Evolutionary conservation across 352 stramenopile species (phyloP), one percentile per base, ranked within the genome.

Genomic region (Globisporangium apiculatum): DNA sequence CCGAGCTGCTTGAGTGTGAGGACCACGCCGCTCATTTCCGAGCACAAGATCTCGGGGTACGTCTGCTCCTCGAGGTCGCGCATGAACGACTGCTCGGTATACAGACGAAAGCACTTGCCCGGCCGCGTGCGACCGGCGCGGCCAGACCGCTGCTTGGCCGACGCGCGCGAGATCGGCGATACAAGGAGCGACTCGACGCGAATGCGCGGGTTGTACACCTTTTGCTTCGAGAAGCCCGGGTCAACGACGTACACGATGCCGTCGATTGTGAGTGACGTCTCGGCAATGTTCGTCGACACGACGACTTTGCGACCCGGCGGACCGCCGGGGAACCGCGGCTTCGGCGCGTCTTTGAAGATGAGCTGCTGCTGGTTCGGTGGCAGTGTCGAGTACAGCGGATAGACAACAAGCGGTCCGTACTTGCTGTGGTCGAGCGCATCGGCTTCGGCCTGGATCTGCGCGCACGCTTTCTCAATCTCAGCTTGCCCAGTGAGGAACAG

Each of bases 211-310:
- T 99, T 99, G 82, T 99, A 99, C 18, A 99, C 94, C 78, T 99
- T 99, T 74, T 99, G 96, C 79, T 99, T 99, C 37, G 86, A 98
- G 68, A 99, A 99, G 51, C 98, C 97, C 24, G 97, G 95, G 76
- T 99, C 98, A 46, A 99, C 88, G 37, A 99, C 98, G 75, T 99
- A 99, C 15, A 99, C 96, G 61, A 99, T 98, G 24, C 97, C 98
- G 73, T 99, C 96, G 74, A 99, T 99, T 1, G 97, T 99, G n/a
- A 99, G 69, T 58, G 94, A 99, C 36, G 97, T 99, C 74, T 99
- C 97, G 31, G 97, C 97, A 68, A 99, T 97, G 76, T 99, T 99
- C 48, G 97, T 99, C 14, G 87, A 95, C 45, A 99, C 90, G n/a
- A 99, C 96, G 35, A 99, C 89, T 69, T 97, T 98, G 12, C 91